A percentile compares a stretch with the other conserved stretches of the same genome.
Conservation (phyloP, 2,329 filamentous ascomycete species). For the Colletotrichum cuscutae region DNA sequence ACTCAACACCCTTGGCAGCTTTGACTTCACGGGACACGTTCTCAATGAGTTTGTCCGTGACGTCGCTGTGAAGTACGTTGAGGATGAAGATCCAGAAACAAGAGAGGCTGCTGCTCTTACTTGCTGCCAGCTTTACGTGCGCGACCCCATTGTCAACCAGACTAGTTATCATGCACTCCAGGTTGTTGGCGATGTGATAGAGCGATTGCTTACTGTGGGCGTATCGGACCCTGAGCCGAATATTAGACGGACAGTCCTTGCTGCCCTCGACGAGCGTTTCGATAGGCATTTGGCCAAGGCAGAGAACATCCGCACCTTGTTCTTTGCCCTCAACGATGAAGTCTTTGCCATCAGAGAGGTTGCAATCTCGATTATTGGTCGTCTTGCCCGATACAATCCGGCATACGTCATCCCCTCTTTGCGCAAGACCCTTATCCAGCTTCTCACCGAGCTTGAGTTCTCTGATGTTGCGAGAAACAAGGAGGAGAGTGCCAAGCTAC, state of each 20-base stretch:
- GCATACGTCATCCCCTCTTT: conserved; percentile 97
- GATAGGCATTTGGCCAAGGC: conserved; percentile 97
- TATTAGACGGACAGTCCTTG: conserved; percentile 88
- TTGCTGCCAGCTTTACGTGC: conserved; percentile 96
- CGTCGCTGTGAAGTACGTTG: conserved; percentile 97
- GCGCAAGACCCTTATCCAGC: conserved; percentile 93
- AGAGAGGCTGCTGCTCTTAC: conserved; percentile 94
- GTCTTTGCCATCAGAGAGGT: conserved; percentile 93
- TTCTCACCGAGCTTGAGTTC: conserved; percentile 95
- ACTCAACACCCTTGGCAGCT: conserved; percentile 95
- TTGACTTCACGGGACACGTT: conserved; percentile 92
- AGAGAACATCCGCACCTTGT: conserved; percentile 95
- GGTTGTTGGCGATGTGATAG: conserved; percentile 97
- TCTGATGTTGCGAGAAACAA: conserved; percentile 94
- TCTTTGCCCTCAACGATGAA: conserved; percentile 96
- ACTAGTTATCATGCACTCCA: conserved; percentile 97
- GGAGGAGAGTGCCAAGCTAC: conserved; percentile 93
- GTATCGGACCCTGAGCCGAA: conserved; percentile 91
- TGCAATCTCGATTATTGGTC: conserved; percentile 94
- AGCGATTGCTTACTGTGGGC: conserved; percentile 93
- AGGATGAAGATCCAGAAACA: conserved; percentile 93
- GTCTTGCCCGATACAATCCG: conserved; percentile 89
- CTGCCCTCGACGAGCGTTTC: conserved; percentile 91
- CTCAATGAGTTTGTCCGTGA: conserved; percentile 99
- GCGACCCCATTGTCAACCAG: conserved; percentile 97